These are phyloP conservation scores for Ustilago hordei DNA, from an alignment of 1,284 basidiomycete genomes.

Conservation along the genomic window DNA sequence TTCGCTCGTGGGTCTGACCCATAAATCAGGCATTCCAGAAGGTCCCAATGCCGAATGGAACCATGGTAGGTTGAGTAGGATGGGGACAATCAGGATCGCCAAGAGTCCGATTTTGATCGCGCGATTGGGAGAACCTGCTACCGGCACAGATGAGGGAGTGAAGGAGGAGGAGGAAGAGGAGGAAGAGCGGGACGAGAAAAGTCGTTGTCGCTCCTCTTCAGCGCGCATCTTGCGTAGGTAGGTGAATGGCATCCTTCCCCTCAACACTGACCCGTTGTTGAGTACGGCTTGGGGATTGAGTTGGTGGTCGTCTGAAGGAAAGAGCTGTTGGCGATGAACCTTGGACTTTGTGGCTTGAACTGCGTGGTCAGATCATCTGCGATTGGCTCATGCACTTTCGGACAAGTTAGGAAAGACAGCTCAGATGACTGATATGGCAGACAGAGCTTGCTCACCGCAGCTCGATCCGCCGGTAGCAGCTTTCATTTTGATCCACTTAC, in stretches of 20 bases:
- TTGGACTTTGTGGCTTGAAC: background rate
- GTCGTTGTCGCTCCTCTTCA: background rate
- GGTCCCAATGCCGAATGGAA: constrained; percentile 26
- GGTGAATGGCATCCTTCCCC: constrained; percentile 19
- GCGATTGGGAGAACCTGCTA: background rate
- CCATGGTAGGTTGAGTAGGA: constrained; percentile 30
- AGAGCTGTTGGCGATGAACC: background rate
- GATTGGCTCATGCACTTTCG: background rate
- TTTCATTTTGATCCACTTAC: too few relatives aligned
- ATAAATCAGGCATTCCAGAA: constrained; percentile 19
- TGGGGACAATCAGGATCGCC: constrained; percentile 16
- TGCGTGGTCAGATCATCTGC: background rate
- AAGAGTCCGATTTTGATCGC: constrained; percentile 16
- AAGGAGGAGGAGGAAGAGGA: background rate
- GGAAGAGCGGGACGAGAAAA: background rate
- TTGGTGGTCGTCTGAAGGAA: background rate
- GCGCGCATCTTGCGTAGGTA: constrained; percentile 23
- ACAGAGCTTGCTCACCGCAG: background rate
- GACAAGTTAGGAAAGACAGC: background rate
- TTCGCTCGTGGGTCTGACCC: constrained; percentile 17
- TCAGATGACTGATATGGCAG: too few relatives aligned
- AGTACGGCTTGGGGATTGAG: background rate
- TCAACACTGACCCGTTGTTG: background rate
- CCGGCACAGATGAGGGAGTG: background rate
- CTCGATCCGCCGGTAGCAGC: too few relatives aligned